Base-by-base conservation (phyloP, 2,329 filamentous ascomycete species). In the Alternaria sp. region DNA sequence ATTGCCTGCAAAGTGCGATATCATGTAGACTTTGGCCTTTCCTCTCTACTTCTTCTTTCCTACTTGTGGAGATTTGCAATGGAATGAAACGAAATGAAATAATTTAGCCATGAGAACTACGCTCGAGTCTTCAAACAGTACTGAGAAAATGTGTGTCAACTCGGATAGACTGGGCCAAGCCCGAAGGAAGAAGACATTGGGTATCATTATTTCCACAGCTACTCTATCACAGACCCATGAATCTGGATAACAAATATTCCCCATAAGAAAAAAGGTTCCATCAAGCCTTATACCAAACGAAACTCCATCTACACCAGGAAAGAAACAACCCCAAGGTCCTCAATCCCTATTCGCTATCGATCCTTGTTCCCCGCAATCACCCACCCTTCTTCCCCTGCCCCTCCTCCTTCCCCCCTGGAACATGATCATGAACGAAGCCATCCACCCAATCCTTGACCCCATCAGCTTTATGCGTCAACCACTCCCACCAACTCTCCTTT, bases 1-100 rank as follows among this genome's bases (percentile, higher is more conserved):
- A 22, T 81, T 95, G 70, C 92, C 92, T 32, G 81, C 83, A 52
- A 94, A 94, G 75, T 95, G 92, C 79, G 80, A 81, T 47, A 87
- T 95, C 69, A 81, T 88, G 74, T 92, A 69, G 47, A 49, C 24
- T 14, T 36, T 49, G 22, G 6, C 22, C 11, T 11, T 7, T 48
- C 3, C 0, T 49, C 12, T 0, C 8, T 3, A 12, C 20, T 36
- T 41, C 49, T 39, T 39, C 6, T 1, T 4, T 39, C 1, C 20
- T 2, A 11, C 5, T 36, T 36, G 2, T 24, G n/a, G 30, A 48
- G 24, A 26, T 26, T 16, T 16, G 6, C 18, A 30, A 52, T 54
- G 43, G 47, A 49, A 47, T 36, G n/a, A 51, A 59, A 51, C 39
- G 9, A 24, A 41, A 41, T 22, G 18, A 41, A 14, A 22, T 41